These are phyloP conservation scores for Acidomyces sp. DNA, from an alignment of 495 filamentous ascomycete species.

Conservation along the genomic window DNA sequence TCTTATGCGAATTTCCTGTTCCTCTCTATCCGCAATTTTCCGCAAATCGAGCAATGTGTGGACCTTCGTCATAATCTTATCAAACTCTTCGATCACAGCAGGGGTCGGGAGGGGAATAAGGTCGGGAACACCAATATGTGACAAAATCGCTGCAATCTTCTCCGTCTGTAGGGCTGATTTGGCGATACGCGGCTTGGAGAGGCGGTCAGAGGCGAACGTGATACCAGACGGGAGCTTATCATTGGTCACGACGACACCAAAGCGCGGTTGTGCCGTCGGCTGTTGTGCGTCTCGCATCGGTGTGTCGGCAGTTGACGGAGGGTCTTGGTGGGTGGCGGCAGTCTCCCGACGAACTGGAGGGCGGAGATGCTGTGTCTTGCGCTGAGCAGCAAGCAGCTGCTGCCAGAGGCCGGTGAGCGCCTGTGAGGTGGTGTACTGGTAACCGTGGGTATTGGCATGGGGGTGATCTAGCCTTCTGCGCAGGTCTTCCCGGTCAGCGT, in stretches of 20 bases:
- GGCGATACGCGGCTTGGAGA: slow-evolving; percentile 66
- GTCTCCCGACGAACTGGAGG: slow-evolving; percentile 10
- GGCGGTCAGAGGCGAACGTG: slow-evolving; percentile 71
- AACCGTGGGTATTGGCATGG: slow-evolving; percentile 34
- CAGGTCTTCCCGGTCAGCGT: slow-evolving; percentile 62
- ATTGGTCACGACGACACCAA: slow-evolving; percentile 61
- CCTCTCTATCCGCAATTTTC: slow-evolving; percentile 75
- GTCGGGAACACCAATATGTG: slow-evolving; percentile 65
- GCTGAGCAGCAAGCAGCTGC: slow-evolving; percentile 63
- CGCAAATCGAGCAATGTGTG: slow-evolving; percentile 63
- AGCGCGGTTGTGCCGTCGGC: slow-evolving; percentile 35
- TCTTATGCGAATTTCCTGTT: slow-evolving; percentile 51
- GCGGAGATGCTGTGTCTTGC: slow-evolving; percentile 51
- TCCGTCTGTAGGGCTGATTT: slow-evolving; percentile 71
- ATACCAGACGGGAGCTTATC: slow-evolving; percentile 65
- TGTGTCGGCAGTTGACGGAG: slow-evolving; percentile 11
- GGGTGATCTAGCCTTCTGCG: slow-evolving; percentile 26
- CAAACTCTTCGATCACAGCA: slow-evolving; percentile 65
- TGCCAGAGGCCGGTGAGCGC: slow-evolving; percentile 68
- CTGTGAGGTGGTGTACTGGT: slow-evolving; percentile 61
- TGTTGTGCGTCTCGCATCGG: slow-evolving; percentile 36
- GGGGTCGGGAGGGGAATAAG: slow-evolving; percentile 77
- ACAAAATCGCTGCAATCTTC: slow-evolving; percentile 63
- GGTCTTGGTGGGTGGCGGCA: slow-evolving; percentile 15
- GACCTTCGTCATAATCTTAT: slow-evolving; percentile 62